Conservation (phyloP, 345 rosid species). For the Dovyalis caffra region DNA sequence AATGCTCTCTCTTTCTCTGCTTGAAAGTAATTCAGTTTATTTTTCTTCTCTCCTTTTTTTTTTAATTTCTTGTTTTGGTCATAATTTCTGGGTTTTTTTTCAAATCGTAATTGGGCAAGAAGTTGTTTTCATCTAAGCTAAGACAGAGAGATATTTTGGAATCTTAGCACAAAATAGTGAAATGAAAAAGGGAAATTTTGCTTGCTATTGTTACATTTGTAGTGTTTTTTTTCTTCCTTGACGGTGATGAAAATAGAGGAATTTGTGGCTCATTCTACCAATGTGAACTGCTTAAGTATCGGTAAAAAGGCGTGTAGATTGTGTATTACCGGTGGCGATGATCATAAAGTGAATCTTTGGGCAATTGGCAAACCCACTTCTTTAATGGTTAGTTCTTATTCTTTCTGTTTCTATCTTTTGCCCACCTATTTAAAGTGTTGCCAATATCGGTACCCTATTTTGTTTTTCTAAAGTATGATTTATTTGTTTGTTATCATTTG, state of each 20-base stretch:
- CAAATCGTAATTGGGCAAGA: background rate
- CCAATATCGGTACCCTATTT: background rate
- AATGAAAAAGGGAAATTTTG: too few relatives aligned
- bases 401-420: background rate
- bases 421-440: background rate
- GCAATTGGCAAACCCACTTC: constrained; percentile 83
- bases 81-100: too few relatives aligned
- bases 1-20: background rate
- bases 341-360: constrained; percentile 90
- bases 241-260: constrained; percentile 67
- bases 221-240: constrained; percentile 36
- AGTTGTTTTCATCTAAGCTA: background rate
- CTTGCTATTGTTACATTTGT: too few relatives aligned
- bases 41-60: background rate
- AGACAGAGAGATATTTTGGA: background rate
- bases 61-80: background rate
- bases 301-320: constrained; percentile 81
- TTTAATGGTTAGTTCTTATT: constrained; percentile 57
- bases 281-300: constrained; percentile 76
- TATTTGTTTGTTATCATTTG: too few relatives aligned
- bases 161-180: background rate
- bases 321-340: constrained; percentile 88
- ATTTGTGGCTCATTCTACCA: constrained; percentile 83
- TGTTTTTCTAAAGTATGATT: background rate
- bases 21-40: background rate